phyloP scores from a whole-genome alignment of 768 basidiomycete species.

The Baorangia bicolor region DNA sequence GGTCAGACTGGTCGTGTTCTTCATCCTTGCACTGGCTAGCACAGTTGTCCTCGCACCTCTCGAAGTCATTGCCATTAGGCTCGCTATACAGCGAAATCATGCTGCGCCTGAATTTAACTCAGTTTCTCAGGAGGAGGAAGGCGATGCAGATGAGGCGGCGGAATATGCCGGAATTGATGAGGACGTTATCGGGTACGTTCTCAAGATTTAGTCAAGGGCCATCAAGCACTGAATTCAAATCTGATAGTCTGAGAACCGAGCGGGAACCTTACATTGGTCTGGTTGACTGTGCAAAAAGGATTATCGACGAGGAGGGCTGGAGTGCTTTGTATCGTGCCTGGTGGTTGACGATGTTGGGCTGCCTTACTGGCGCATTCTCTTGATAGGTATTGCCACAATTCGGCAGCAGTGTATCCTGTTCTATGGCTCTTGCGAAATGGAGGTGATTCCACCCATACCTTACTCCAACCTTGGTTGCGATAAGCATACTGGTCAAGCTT shows the following conservation, averaged over 20 bases:
- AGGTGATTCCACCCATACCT: background rate
- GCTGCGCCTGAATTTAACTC: slow-evolving; percentile 73
- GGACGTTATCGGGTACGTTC: slow-evolving; percentile 78
- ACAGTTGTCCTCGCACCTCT: slow-evolving; percentile 66
- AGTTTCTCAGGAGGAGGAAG: slow-evolving; percentile 69
- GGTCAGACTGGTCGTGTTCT: slow-evolving; percentile 53
- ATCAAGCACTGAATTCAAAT: background rate
- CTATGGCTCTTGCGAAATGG: background rate
- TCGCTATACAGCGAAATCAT: slow-evolving; percentile 85
- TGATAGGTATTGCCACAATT: slow-evolving; percentile 8
- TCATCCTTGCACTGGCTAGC: slow-evolving; percentile 54
- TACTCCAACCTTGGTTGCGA: background rate
- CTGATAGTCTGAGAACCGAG: slow-evolving; percentile 64
- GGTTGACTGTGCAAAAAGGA: slow-evolving; percentile 71
- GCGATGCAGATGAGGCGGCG: slow-evolving; percentile 54
- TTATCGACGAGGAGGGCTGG: slow-evolving; percentile 78
- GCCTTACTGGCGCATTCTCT: slow-evolving; percentile 50
- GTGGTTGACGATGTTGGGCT: slow-evolving; percentile 77
- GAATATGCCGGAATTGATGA: slow-evolving; percentile 73
- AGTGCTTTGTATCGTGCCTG: slow-evolving; percentile 75
- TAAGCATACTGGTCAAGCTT: slow-evolving; percentile 16
- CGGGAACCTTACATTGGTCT: slow-evolving; percentile 77
- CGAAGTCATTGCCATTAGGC: slow-evolving; percentile 75
- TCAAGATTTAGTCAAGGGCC: background rate
- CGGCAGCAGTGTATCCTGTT: background rate